Base-by-base conservation (phyloP, 768 basidiomycete species). In the Coprinopsis cinerea region DNA sequence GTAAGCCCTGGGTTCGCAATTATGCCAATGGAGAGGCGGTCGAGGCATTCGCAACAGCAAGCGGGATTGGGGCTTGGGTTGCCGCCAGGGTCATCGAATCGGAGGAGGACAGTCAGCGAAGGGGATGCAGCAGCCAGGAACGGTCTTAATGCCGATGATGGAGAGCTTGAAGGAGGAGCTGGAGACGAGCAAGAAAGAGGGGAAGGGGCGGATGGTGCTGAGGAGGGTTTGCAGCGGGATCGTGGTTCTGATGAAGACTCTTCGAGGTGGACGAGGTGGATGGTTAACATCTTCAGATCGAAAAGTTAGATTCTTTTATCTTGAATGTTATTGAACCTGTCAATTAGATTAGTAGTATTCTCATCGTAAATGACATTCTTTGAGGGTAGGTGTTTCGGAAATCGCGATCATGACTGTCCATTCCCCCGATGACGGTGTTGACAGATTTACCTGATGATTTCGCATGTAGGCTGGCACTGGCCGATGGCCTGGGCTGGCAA, bases 1-100 rank as follows among this genome's bases (percentile, higher is more conserved):
- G 67, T 83, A 48, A 85, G 83, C 57, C 87, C 87, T 26, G 87
- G 87, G n/a, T 89, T 88, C 56, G 71, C 75, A n/a, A 74, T 86
- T 40, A 70, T 80, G 46, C 83, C 83, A 18, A 63, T 67, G 41
- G 74, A 78, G 55, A 65, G 80, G 56, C 66, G 76, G 54, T 64
- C 79, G 54, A 64, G 72, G 51, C 20, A 49, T 63, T 10, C 77
- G 71, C 15, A 18, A 55, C n/a, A n/a, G n/a, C n/a, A n/a, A n/a
- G n/a, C n/a, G n/a, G 71, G 68, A 27, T 44, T 68, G 17, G 67
- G 61, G 1, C 45, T 46, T 20, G 58, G 56, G 22, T 47, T 34
- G 23, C 57, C 55, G 48, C 55, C 52, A 51, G 54, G 52, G 32
- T 44, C 48, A 49, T 60, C 55, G 51, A 48, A 58, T 48, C 58